Evolutionary conservation across 345 rosid genomes (phyloP).

Genomic region (Salix udensis): DNA sequence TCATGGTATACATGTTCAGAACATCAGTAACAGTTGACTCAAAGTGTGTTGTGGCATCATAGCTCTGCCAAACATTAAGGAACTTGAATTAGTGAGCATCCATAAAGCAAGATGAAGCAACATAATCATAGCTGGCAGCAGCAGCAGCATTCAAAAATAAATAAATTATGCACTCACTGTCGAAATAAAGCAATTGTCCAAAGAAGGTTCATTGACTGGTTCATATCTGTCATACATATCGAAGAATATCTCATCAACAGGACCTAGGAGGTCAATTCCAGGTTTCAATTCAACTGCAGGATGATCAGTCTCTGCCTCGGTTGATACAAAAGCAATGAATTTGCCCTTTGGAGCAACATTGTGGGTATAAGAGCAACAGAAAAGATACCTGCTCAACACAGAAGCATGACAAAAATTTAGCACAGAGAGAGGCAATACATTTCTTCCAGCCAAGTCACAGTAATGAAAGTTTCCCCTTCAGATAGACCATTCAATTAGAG

Average conservation of each 20-base stretch:
- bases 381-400: slow-evolving; percentile 64
- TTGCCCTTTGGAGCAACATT: slow-evolving; percentile 95
- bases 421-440: neutral
- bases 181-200: slow-evolving; percentile 91
- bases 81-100: slow-evolving; percentile 3
- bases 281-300: slow-evolving; percentile 75
- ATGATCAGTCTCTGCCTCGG: slow-evolving; percentile 86
- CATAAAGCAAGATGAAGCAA: neutral
- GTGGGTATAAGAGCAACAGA: slow-evolving; percentile 92
- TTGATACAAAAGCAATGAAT: slow-evolving; percentile 85
- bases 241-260: slow-evolving; percentile 83
- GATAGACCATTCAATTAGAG: neutral
- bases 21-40: slow-evolving; percentile 89
- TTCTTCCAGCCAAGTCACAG: neutral
- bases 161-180: slow-evolving; percentile 43
- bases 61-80: slow-evolving; percentile 60
- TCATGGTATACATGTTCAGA: slow-evolving; percentile 79
- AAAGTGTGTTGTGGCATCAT: slow-evolving; percentile 95
- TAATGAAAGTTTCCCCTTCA: neutral
- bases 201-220: slow-evolving; percentile 73
- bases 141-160: neutral
- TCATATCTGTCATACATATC: slow-evolving; percentile 73
- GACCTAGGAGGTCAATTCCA: slow-evolving; percentile 78
- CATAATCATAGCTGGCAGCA: neutral
- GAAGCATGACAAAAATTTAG: neutral